Conservation (phyloP, 495 filamentous ascomycete species). For the Halenospora varia region DNA sequence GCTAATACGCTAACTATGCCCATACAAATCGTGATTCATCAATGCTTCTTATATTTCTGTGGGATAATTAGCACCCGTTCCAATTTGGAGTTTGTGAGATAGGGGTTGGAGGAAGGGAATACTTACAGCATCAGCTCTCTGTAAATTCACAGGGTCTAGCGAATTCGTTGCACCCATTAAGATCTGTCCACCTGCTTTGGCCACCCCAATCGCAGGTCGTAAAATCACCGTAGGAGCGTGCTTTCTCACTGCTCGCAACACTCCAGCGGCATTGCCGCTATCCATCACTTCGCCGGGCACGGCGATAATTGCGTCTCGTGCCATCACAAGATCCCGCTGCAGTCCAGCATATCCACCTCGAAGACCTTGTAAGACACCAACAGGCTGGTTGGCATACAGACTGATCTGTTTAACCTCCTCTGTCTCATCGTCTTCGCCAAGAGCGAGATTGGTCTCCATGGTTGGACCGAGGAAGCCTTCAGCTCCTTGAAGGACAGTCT, state of each 20-base stretch:
- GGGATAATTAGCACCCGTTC: background rate
- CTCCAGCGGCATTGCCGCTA: conserved; percentile 75
- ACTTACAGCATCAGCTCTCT: conserved; percentile 84
- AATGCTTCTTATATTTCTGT: conserved; percentile 35
- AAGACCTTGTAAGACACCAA: conserved; percentile 81
- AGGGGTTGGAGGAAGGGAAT: background rate
- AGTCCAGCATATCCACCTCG: conserved; percentile 76
- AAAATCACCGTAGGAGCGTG: conserved; percentile 88
- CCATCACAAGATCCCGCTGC: conserved; percentile 77
- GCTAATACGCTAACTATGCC: conserved; percentile 8
- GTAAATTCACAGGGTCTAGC: conserved; percentile 77
- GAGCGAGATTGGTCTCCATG: conserved; percentile 19
- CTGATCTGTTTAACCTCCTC: conserved; percentile 73
- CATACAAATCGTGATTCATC: conserved; percentile 6
- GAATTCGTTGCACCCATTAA: conserved; percentile 92
- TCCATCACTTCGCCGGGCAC: conserved; percentile 90
- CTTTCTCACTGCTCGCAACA: conserved; percentile 72
- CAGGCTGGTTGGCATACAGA: conserved; percentile 88
- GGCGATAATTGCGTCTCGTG: conserved; percentile 89
- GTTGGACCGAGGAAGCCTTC: conserved; percentile 61
- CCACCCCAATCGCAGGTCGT: conserved; percentile 77
- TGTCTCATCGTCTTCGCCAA: conserved; percentile 50
- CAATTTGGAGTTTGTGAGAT: conserved; percentile 1
- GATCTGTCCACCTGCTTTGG: conserved; percentile 84
- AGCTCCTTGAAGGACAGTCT: conserved; percentile 81